Percentiles rank a stretch among this genome's conserved stretches.
These are phyloP conservation scores for Castanea crenata DNA, from an alignment of 306 rosid species.

Conservation along the genomic window DNA sequence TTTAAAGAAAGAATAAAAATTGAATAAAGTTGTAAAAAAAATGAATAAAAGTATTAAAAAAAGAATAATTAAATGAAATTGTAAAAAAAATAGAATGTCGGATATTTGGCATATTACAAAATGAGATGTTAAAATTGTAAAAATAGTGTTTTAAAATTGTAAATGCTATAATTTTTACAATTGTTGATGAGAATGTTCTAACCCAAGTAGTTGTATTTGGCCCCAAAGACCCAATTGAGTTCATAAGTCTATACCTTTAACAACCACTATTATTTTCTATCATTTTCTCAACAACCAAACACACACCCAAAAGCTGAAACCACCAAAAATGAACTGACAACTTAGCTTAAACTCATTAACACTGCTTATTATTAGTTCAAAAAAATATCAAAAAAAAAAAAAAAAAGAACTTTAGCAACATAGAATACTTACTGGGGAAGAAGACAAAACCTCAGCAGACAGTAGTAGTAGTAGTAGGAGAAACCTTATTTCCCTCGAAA, in stretches of 20 bases:
- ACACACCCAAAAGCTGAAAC: conserved; percentile 2
- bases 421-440: conserved; percentile 18
- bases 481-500: not conserved
- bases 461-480: not conserved
- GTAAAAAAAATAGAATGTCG: too few species aligned
- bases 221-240: too few species aligned
- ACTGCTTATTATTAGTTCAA: not conserved
- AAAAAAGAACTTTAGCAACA: not conserved
- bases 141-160: too few species aligned
- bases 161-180: too few species aligned
- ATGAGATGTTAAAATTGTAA: too few species aligned
- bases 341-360: not conserved
- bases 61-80: too few species aligned
- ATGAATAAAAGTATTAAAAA: too few species aligned
- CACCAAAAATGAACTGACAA: conserved; percentile 1
- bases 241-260: not conserved
- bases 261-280: not conserved
- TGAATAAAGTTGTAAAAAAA: too few species aligned
- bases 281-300: conserved; percentile 27
- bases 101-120: too few species aligned
- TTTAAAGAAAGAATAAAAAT: too few species aligned
- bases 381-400: not conserved
- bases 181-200: not conserved
- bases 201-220: not conserved
- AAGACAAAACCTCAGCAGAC: conserved; percentile 11